A percentile compares a stretch with the other conserved stretches of the same genome.
Evolutionary conservation across 2,329 filamentous ascomycete species (phyloP).

Genomic region (Pseudocercospora cruenta): DNA sequence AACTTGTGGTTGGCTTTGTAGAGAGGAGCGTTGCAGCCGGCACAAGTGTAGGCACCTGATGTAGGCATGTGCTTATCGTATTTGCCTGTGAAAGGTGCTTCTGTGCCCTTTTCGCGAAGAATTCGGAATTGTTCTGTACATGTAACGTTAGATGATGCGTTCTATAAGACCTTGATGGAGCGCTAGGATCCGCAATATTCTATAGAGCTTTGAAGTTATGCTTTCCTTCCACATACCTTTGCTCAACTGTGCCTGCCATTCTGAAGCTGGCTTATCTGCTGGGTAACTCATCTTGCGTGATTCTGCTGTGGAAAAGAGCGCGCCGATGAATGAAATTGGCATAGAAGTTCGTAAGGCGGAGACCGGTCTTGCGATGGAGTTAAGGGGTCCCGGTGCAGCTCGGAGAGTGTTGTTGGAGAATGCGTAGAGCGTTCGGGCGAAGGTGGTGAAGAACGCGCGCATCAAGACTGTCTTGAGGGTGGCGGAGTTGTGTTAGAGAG

Average conservation of each 20-base stretch:
- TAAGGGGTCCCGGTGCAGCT: conserved; percentile 27
- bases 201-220: not conserved
- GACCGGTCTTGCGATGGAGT: conserved; percentile 38
- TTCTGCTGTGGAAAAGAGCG: conserved; percentile 69
- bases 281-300: conserved; percentile 71
- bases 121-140: conserved; percentile 90
- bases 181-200: not conserved
- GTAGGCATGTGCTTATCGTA: conserved; percentile 84
- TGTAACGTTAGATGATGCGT: conserved; percentile 10
- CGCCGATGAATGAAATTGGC: conserved; percentile 78
- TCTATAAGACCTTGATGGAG: conserved; percentile 25
- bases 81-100: conserved; percentile 75
- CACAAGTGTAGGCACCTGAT: conserved; percentile 81
- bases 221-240: conserved; percentile 55
- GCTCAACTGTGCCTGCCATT: conserved; percentile 86
- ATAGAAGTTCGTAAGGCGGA: conserved; percentile 57
- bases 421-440: conserved; percentile 55
- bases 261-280: conserved; percentile 76
- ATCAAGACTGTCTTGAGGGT: not conserved
- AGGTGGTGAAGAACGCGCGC: conserved; percentile 33
- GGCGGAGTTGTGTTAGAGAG: not conserved
- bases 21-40: conserved; percentile 81
- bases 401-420: conserved; percentile 50
- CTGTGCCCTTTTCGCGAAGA: conserved; percentile 89
- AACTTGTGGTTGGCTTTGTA: conserved; percentile 97